phyloP scores from a whole-genome alignment of 768 basidiomycete genomes.

The Daedaleopsis nitida region DNA sequence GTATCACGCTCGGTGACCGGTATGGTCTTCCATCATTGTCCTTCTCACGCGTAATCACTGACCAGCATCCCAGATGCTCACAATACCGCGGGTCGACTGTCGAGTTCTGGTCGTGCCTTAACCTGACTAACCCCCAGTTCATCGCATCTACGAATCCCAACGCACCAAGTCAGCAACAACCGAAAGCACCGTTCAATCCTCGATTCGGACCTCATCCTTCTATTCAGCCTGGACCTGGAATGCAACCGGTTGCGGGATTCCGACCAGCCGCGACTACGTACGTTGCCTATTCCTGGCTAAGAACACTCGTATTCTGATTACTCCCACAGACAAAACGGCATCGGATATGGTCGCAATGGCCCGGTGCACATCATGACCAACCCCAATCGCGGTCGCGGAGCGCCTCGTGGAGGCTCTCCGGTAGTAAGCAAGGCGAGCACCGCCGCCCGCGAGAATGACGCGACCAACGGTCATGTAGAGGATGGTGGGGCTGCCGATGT shows the following conservation, averaged over 20 bases:
- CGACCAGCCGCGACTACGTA: conserved; percentile 53
- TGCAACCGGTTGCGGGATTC: conserved; percentile 62
- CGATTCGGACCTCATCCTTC: conserved; percentile 66
- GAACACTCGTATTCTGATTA: conserved; percentile 3
- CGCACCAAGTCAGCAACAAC: conserved; percentile 47
- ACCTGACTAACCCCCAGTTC: conserved; percentile 85
- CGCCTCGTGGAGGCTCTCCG: conserved; percentile 22
- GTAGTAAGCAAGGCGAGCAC: background rate
- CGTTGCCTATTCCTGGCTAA: conserved; percentile 2
- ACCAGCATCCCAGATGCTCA: conserved; percentile 64
- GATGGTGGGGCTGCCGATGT: background rate
- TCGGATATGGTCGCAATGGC: conserved; percentile 30
- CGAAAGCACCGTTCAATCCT: conserved; percentile 61
- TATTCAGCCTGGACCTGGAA: conserved; percentile 56
- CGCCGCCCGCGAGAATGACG: conserved; percentile 1
- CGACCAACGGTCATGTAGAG: conserved; percentile 14
- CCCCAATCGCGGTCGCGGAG: conserved; percentile 58
- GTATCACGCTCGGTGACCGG: conserved; percentile 83
- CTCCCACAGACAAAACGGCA: conserved; percentile 7
- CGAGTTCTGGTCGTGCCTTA: conserved; percentile 85
- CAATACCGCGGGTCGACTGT: conserved; percentile 90
- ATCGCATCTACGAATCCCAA: conserved; percentile 71
- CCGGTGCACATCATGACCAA: conserved; percentile 77
- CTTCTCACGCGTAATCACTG: background rate
- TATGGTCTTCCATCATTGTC: conserved; percentile 36